A percentile compares a stretch with the other conserved stretches of the same genome.
Conservation (phyloP, 192 early-diverging fungal genomes). For the Coemansia sp. region DNA sequence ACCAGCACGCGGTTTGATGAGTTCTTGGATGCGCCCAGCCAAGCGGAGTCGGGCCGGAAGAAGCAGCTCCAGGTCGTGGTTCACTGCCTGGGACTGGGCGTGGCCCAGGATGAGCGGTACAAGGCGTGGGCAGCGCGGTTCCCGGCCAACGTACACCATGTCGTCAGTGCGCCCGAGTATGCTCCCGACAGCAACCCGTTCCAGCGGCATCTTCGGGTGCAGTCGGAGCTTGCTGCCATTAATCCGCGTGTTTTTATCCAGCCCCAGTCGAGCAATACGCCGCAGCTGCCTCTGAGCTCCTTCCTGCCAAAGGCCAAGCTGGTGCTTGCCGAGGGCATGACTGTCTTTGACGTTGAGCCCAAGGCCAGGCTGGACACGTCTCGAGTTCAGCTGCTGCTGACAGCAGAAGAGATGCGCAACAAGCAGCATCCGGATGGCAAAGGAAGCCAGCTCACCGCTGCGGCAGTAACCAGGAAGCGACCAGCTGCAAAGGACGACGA, state of each 20-base stretch:
- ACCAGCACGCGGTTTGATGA: slow-evolving; percentile 39
- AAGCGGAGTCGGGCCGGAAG: slow-evolving; percentile 15
- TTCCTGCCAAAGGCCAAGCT: slow-evolving; percentile 11
- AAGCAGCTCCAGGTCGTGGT: slow-evolving; percentile 48
- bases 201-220: slow-evolving; percentile 56
- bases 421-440: background rate
- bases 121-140: slow-evolving; percentile 69
- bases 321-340: slow-evolving; percentile 27
- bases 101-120: slow-evolving; percentile 61
- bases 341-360: slow-evolving; percentile 60
- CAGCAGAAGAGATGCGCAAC: slow-evolving; percentile 22
- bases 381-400: slow-evolving; percentile 12
- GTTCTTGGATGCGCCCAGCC: slow-evolving; percentile 13
- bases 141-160: slow-evolving; percentile 65
- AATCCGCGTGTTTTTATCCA: slow-evolving; percentile 62
- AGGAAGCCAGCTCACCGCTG: background rate
- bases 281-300: slow-evolving; percentile 26
- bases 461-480: background rate
- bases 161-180: slow-evolving; percentile 62
- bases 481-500: slow-evolving; percentile 1
- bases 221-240: slow-evolving; percentile 60
- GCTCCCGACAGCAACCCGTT: slow-evolving; percentile 62
- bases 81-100: slow-evolving; percentile 62
- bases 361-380: slow-evolving; percentile 49
- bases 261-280: slow-evolving; percentile 56